A percentile compares a stretch with the other conserved stretches of the same genome.
These are phyloP conservation scores for Aureobasidium sp. DNA, from an alignment of 2,329 filamentous ascomycete species.

Conservation along the genomic window DNA sequence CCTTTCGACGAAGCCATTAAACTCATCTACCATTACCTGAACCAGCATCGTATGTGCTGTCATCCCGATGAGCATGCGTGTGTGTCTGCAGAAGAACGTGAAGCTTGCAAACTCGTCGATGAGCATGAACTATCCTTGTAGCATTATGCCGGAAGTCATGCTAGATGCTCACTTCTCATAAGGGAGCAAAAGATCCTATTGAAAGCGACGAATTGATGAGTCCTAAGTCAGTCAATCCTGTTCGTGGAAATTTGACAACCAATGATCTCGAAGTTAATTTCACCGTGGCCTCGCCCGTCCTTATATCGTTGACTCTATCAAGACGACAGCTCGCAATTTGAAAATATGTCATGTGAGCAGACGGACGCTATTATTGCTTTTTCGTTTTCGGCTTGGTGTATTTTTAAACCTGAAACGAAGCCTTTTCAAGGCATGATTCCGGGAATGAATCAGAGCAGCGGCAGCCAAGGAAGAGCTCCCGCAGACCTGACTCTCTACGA, in stretches of 20 bases:
- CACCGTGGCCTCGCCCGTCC: not conserved
- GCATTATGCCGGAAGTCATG: not conserved
- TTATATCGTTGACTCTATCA: not conserved
- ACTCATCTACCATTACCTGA: too few species aligned
- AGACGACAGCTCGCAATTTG: not conserved
- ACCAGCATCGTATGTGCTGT: too few species aligned
- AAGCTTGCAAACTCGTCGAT: not conserved
- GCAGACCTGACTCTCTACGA: not conserved
- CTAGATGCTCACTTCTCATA: not conserved
- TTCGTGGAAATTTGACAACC: not conserved
- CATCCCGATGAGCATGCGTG: too few species aligned
- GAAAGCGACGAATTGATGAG: not conserved
- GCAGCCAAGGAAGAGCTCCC: not conserved
- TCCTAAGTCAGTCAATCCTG: not conserved
- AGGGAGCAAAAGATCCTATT: not conserved
- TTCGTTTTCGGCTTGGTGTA: not conserved
- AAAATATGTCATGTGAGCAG: not conserved
- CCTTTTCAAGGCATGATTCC: not conserved
- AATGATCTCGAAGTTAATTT: not conserved
- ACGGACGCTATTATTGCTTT: not conserved
- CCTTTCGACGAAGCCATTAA: too few species aligned
- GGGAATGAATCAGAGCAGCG: not conserved
- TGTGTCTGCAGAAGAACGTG: too few species aligned
- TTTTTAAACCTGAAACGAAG: slow-evolving; percentile 7
- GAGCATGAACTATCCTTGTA: not conserved